Percentiles rank a stretch among this genome's conserved stretches.
Evolutionary conservation across 345 rosid species (phyloP).

Genomic region (Toxicodendron radicans): DNA sequence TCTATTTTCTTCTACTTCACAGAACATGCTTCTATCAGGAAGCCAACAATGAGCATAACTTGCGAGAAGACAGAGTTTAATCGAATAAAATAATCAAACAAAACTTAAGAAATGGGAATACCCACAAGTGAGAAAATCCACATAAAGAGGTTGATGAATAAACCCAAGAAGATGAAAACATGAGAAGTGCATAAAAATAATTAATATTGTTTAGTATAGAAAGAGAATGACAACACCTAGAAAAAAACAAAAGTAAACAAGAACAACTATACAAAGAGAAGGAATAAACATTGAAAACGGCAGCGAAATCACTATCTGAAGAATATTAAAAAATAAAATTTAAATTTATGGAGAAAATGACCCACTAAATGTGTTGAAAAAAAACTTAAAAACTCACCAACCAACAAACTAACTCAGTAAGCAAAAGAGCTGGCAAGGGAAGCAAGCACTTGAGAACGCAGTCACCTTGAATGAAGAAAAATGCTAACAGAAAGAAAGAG

Average conservation of each 20-base stretch:
- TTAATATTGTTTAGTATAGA: conserved; percentile 20
- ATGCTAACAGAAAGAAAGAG: neutral
- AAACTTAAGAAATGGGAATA: conserved; percentile 34
- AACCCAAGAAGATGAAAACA: conserved; percentile 61
- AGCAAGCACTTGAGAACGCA: neutral
- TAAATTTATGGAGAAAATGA: conserved; percentile 27
- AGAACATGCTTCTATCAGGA: conserved; percentile 31
- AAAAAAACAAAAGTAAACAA: conserved; percentile 37
- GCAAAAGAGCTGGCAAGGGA: neutral
- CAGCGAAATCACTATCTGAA: conserved; percentile 78
- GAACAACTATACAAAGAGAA: conserved; percentile 59
- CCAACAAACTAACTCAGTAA: conserved; percentile 21
- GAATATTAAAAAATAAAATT: conserved; percentile 18
- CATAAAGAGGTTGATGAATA: conserved; percentile 26
- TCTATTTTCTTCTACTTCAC: conserved; percentile 16
- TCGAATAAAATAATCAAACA: conserved; percentile 16
- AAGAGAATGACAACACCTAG: conserved; percentile 39
- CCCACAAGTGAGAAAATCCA: conserved; percentile 56
- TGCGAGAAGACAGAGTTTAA: conserved; percentile 15
- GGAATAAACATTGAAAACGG: conserved; percentile 94
- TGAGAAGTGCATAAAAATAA: conserved; percentile 23
- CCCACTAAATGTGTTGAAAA: conserved; percentile 23
- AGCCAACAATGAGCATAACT: conserved; percentile 25
- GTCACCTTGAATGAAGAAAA: conserved; percentile 15
- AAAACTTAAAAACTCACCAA: conserved; percentile 30